Percentiles rank a stretch among this genome's conserved stretches.
Conservation (phyloP, 768 basidiomycete species). For the Tricholoma hemisulphureum region DNA sequence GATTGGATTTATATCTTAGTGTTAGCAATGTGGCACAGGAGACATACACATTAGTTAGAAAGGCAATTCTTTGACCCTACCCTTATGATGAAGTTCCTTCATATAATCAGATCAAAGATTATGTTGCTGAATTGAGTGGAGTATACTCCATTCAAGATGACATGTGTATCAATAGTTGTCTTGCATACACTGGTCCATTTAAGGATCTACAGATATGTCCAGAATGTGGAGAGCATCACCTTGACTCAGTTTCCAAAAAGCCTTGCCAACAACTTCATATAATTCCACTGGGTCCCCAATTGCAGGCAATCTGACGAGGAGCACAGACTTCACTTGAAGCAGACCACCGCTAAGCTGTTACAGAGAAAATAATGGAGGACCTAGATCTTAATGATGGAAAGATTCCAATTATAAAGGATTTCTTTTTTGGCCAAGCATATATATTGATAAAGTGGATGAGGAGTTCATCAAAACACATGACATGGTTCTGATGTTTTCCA, state of each 20-base stretch:
- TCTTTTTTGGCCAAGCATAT: slow-evolving; percentile 9
- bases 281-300: slow-evolving; percentile 16
- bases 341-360: background rate
- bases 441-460: background rate
- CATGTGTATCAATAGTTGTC: background rate
- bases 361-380: background rate
- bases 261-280: background rate
- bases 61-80: background rate
- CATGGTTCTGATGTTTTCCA: background rate
- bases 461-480: background rate
- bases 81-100: background rate
- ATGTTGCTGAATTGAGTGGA: background rate
- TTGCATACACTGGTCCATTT: background rate
- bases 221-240: background rate
- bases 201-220: background rate
- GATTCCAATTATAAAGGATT: background rate
- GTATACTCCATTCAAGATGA: background rate
- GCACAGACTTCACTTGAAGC: slow-evolving; percentile 1
- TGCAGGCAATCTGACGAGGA: slow-evolving; percentile 35
- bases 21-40: background rate
- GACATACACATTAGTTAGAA: background rate
- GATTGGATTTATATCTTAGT: background rate
- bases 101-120: background rate
- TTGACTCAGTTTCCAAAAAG: background rate
- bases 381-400: background rate